A percentile compares a stretch with the other conserved stretches of the same genome.
Evolutionary conservation across 257 asterid species (phyloP).

Genomic region (Scutellaria barbata): DNA sequence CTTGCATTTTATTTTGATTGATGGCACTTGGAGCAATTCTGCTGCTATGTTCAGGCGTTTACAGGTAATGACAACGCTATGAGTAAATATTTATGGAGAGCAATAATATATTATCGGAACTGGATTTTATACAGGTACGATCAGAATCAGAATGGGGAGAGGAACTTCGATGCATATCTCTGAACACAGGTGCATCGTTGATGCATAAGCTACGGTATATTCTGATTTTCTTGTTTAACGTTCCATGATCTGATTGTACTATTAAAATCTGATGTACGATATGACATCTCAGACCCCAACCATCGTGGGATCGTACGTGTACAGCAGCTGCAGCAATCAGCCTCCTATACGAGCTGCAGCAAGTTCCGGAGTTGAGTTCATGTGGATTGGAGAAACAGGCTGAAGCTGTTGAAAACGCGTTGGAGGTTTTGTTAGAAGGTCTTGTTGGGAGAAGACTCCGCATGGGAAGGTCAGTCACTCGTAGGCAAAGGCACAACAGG

Average conservation of each 20-base stretch:
- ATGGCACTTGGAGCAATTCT: constrained; percentile 99
- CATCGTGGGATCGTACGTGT: constrained; percentile 98
- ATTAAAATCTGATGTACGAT: neutral
- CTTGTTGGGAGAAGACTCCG: constrained; percentile 73
- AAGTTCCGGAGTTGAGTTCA: constrained; percentile 54
- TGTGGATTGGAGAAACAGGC: constrained; percentile 67
- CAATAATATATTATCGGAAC: constrained; percentile 19
- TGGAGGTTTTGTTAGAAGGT: constrained; percentile 69
- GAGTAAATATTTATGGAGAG: no score
- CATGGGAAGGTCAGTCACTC: constrained; percentile 76
- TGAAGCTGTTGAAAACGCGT: constrained; percentile 60
- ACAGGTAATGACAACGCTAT: constrained; percentile 56
- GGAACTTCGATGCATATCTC: constrained; percentile 76
- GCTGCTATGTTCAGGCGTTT: constrained; percentile 90
- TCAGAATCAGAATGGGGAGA: constrained; percentile 69
- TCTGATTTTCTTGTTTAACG: constrained; percentile 8
- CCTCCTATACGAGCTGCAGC: constrained; percentile 79
- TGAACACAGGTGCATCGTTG: constrained; percentile 74
- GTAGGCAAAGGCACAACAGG: constrained; percentile 56
- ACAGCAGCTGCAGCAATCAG: constrained; percentile 96
- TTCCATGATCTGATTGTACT: constrained; percentile 14
- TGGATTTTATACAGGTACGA: constrained; percentile 55
- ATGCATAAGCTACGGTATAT: constrained; percentile 88
- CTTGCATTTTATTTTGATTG: constrained; percentile 78
- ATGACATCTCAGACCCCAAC: constrained; percentile 73